A percentile compares a stretch with the other conserved stretches of the same genome.
Evolutionary conservation across 805 yeast genomes (phyloP).

Genomic region (Cyberlindnera maclurae): DNA sequence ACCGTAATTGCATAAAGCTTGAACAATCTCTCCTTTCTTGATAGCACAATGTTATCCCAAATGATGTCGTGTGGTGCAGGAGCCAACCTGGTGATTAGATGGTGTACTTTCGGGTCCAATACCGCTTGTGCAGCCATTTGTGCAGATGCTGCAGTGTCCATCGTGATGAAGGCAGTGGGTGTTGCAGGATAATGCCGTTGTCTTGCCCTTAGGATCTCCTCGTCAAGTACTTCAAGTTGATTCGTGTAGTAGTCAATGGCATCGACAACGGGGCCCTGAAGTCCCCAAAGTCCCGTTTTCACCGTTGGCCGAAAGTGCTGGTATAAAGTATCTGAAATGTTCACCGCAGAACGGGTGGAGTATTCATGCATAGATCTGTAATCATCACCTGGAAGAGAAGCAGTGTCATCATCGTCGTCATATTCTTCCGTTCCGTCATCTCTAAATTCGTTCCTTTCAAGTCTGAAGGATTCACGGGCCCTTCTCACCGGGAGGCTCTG

Average conservation of each 20-base stretch:
- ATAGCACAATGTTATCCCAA: conserved; percentile 85
- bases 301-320: conserved; percentile 52
- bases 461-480: conserved; percentile 18
- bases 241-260: conserved; percentile 73
- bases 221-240: conserved; percentile 62
- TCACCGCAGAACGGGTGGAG: conserved; percentile 15
- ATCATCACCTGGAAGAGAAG: conserved; percentile 12
- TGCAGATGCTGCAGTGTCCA: conserved; percentile 93
- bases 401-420: conserved; percentile 8
- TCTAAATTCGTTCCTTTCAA: conserved; percentile 14
- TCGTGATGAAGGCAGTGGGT: conserved; percentile 87
- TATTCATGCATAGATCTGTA: conserved; percentile 19
- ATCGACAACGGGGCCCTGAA: conserved; percentile 66
- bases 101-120: conserved; percentile 81
- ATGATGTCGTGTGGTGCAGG: conserved; percentile 95
- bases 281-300: conserved; percentile 51
- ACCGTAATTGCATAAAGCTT: conserved; percentile 60
- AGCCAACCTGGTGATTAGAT: conserved; percentile 74
- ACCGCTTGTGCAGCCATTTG: conserved; percentile 97
- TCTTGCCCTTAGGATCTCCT: conserved; percentile 59
- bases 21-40: conserved; percentile 61
- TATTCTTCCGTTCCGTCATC: conserved; percentile 8
- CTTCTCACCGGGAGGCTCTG: conserved; percentile 20
- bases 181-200: conserved; percentile 69
- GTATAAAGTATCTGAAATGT: conserved; percentile 14